Base-by-base conservation (phyloP, 352 stramenopile species). In the Pythium graminicola region DNA sequence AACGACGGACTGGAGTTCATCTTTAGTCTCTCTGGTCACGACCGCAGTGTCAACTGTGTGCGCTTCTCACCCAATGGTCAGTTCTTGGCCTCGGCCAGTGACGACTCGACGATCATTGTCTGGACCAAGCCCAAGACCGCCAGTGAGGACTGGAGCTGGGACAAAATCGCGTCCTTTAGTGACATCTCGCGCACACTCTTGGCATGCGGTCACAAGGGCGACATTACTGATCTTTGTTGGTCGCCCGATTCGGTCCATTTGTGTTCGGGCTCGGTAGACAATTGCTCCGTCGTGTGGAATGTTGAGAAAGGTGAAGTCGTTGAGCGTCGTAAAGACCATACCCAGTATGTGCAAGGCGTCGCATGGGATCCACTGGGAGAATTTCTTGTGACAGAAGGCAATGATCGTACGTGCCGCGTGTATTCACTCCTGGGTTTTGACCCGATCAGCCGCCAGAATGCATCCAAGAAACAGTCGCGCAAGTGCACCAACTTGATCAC, bases 261-360 rank as follows among this genome's bases (percentile, higher is more conserved):
- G 27, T 83, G 79, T 41, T 91, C 93, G 6, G 93, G 85, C 13
- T 97, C 85, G 3, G 82, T 98, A 8, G 95, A 98, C 73, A 96
- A 97, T 54, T 85, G 81, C 32, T 81, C 84, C 9, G 74, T 92
- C 11, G 86, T 97, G 38, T 97, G 81, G 73, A 85, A 97, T 72
- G 65, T 84, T 7, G 69, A 81, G 29, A 87, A 76, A 27, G 73
- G 74, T 32, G 66, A 89, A 46, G 62, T 94, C 65, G 62, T 93
- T 57, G 90, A 93, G 71, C 65, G 71, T 27, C 64, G 88, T 71
- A 81, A 89, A 45, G 94, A 99, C 67, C 95, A 99, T 66, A 94
- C 76, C 35, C 86, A 97, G 62, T 99, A 97, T 69, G 92, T 98
- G 40, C 95, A 98, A 68, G 95, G 95, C 33, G 93, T 96, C n/a